Conservation (phyloP, 345 rosid species). For the Noccaea caerulescens region DNA sequence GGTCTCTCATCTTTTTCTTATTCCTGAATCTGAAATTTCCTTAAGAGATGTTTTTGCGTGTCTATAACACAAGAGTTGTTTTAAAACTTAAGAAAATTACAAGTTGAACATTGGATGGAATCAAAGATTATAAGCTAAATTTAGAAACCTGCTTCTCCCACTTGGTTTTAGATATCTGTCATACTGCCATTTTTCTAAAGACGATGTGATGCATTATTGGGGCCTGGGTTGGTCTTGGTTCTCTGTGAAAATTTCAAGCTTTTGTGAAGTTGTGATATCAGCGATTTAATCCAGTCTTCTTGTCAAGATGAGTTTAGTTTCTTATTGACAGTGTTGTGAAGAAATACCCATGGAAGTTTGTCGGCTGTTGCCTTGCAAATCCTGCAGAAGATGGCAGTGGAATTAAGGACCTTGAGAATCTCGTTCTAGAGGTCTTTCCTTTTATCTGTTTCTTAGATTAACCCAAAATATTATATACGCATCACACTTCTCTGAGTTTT, state of each 20-base stretch:
- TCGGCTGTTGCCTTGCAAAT: conserved; percentile 93
- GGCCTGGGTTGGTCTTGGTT: neutral
- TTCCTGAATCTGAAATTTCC: conserved; percentile 11
- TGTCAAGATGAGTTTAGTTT: conserved; percentile 7
- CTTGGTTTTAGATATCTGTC: conserved; percentile 3
- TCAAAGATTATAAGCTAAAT: conserved; percentile 5
- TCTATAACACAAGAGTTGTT: neutral
- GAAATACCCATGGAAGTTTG: conserved; percentile 79
- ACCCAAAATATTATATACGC: neutral
- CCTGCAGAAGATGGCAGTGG: conserved; percentile 93
- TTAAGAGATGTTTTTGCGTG: neutral
- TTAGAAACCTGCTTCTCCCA: conserved; percentile 20
- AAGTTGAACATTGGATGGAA: neutral
- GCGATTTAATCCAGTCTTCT: neutral
- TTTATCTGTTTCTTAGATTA: conserved; percentile 1
- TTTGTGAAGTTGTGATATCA: neutral
- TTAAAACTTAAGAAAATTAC: neutral
- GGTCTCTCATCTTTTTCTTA: conserved; percentile 52
- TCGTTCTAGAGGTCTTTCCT: conserved; percentile 66
- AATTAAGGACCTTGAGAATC: conserved; percentile 69
- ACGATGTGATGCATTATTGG: conserved; percentile 4
- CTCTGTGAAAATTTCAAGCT: neutral
- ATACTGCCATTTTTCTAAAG: neutral
- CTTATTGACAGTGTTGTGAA: conserved; percentile 59
- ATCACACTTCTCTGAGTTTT: conserved; percentile 35